Evolutionary conservation across 2,329 filamentous ascomycete genomes (phyloP), one percentile per base, ranked within the genome.

Genomic region (Penicillium italicum): DNA sequence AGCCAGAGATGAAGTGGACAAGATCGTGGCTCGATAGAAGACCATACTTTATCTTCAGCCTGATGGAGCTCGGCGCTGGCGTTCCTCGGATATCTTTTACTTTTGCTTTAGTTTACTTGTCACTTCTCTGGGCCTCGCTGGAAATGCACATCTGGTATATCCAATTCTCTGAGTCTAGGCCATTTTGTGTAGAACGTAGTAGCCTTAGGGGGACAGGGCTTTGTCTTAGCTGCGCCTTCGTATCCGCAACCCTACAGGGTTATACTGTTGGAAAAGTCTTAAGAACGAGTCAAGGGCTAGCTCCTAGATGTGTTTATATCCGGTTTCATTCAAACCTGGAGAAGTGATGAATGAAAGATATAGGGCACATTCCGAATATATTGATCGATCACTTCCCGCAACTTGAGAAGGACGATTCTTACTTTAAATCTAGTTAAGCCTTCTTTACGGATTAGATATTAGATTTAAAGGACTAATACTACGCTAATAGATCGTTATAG

Each of bases 1-100:
- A 71, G 92, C 92, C 1, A 88, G 87, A 65, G 84, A 84, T 4
- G 92, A 97, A 72, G 89, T 96, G 56, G 84, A 88, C 62, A 96
- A 95, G 80, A 96, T 97, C 73, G 87, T 77, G 55, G 71, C 69
- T 44, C 69, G 69, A 46, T 76, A 71, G 61, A 53, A 70, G 59
- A 53, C 4, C n/a, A 43, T 53, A 16, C 12, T 48, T 40, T 18
- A 33, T 34, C 43, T 28, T 26, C 11, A 34, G 18, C n/a, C 18
- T 24, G 24, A 41, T 18, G 20, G 48, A 44, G 37, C 28, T 37
- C 12, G 49, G 49, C 40, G 49, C 40, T 26, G 49, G 49, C 30
- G 49, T 46, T 51, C 18, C 31, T 40, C 2, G 40, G 22, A 45
- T 51, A 37, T 51, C 22, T 51, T 45, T 28, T 26, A 28, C 20